Percentiles rank a stretch among this genome's conserved stretches.
These are phyloP conservation scores for Mycena rebaudengoi DNA, from an alignment of 768 basidiomycete species.

Conservation along the genomic window DNA sequence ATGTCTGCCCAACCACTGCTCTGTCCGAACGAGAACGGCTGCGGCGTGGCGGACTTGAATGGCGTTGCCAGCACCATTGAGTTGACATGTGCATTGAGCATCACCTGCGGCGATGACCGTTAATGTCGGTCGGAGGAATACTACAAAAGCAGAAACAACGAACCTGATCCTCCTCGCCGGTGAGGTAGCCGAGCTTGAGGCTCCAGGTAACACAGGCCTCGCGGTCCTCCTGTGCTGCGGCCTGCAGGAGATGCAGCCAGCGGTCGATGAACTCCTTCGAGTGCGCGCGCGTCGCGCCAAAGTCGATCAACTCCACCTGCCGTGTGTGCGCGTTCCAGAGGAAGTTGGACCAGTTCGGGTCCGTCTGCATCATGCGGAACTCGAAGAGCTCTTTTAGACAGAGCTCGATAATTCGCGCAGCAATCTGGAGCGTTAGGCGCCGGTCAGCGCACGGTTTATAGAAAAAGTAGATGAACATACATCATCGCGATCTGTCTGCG, in stretches of 20 bases:
- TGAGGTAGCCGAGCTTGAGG: slow-evolving; percentile 86
- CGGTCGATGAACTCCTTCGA: slow-evolving; percentile 84
- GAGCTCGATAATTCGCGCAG: slow-evolving; percentile 79
- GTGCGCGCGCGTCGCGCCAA: slow-evolving; percentile 93
- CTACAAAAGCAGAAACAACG: slow-evolving; percentile 13
- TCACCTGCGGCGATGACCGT: slow-evolving; percentile 54
- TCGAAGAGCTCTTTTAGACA: slow-evolving; percentile 91
- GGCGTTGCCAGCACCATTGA: slow-evolving; percentile 89
- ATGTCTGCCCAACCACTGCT: slow-evolving; percentile 72
- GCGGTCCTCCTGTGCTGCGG: slow-evolving; percentile 76
- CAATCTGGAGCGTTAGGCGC: slow-evolving; percentile 69
- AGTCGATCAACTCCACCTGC: slow-evolving; percentile 90
- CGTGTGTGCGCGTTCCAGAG: slow-evolving; percentile 78
- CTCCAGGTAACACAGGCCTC: slow-evolving; percentile 77
- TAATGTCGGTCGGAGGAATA: not conserved
- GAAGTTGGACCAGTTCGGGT: slow-evolving; percentile 99
- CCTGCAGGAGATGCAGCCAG: slow-evolving; percentile 86
- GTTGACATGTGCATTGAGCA: slow-evolving; percentile 87
- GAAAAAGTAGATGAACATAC: slow-evolving; percentile 48
- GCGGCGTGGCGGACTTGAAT: slow-evolving; percentile 69
- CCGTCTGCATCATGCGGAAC: slow-evolving; percentile 96
- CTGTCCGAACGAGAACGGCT: slow-evolving; percentile 84
- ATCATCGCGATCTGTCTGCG: slow-evolving; percentile 74
- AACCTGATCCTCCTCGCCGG: slow-evolving; percentile 87
- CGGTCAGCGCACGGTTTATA: not conserved